A percentile compares a stretch with the other conserved stretches of the same genome.
Conservation (phyloP, 169 alveolate species). For the Eimeria maxima region DNA sequence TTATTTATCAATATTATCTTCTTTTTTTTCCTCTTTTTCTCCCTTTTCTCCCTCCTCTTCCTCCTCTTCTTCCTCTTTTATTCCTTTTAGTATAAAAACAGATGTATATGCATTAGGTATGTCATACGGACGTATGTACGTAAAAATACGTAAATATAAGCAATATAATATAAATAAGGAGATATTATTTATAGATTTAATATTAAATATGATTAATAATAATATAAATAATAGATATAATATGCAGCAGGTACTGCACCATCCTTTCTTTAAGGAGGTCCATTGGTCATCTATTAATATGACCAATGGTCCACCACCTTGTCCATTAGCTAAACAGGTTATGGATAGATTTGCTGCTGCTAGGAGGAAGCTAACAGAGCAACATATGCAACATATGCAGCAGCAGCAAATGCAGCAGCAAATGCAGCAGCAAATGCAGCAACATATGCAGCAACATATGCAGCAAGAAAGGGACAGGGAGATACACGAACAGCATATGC, state of each 20-base stretch:
- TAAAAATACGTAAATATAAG: neutral
- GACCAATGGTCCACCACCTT: conserved; percentile 26
- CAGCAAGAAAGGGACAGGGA: too few relatives aligned
- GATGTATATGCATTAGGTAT: conserved; percentile 73
- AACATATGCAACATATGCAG: neutral
- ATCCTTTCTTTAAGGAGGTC: conserved; percentile 49
- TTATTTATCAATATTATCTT: too few relatives aligned
- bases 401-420: conserved; percentile 25
- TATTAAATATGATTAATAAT: neutral
- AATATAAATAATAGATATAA: neutral
- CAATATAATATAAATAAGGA: neutral
- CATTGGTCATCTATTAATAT: neutral
- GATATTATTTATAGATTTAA: neutral
- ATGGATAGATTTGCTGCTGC: neutral
- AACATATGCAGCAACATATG: conserved; percentile 84
- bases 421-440: conserved; percentile 76
- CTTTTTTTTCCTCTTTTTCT: too few relatives aligned
- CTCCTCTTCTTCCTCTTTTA: neutral
- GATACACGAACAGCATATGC: too few relatives aligned
- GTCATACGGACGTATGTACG: neutral
- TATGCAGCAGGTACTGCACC: neutral
- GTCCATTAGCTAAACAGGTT: conserved; percentile 20
- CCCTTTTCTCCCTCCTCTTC: too few relatives aligned
- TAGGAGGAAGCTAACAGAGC: neutral
- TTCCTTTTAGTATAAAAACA: neutral